Conservation (phyloP, 129 eudicot genomes). For the Tagetes patula region DNA sequence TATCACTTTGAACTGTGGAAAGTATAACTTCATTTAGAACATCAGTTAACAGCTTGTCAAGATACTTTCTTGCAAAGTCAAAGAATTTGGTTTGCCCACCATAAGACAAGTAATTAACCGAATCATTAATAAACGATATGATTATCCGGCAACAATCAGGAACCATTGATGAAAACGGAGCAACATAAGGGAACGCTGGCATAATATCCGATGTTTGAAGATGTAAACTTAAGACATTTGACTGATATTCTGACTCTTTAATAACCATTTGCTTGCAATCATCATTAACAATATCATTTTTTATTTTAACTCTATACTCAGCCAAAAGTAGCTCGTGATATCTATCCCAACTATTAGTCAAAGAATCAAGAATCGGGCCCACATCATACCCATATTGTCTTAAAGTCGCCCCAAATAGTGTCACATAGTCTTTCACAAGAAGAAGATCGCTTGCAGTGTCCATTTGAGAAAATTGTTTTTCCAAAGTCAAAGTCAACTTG, state of each 20-base stretch:
- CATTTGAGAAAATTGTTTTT: conserved; percentile 67
- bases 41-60: conserved; percentile 77
- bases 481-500: conserved; percentile 59
- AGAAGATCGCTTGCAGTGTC: conserved; percentile 74
- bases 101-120: conserved; percentile 74
- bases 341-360: conserved; percentile 66
- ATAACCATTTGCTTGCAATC: conserved; percentile 73
- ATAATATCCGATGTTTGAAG: conserved; percentile 76
- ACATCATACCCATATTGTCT: conserved; percentile 86
- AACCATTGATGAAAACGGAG: conserved; percentile 90
- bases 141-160: conserved; percentile 83
- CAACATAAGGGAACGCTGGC: conserved; percentile 94
- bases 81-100: conserved; percentile 74
- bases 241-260: conserved; percentile 84
- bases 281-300: conserved; percentile 55
- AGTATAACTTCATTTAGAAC: conserved; percentile 66
- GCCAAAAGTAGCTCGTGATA: conserved; percentile 77
- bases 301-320: conserved; percentile 66
- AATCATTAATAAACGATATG: conserved; percentile 73
- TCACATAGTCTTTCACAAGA: conserved; percentile 81
- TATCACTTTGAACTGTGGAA: conserved; percentile 45
- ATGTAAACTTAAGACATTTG: conserved; percentile 67
- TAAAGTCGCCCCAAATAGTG: conserved; percentile 79
- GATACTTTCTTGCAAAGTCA: conserved; percentile 65
- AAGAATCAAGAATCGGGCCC: conserved; percentile 54